Conservation (phyloP, 1,139 yeast genomes). For the Yamadazyma trypodendri region DNA sequence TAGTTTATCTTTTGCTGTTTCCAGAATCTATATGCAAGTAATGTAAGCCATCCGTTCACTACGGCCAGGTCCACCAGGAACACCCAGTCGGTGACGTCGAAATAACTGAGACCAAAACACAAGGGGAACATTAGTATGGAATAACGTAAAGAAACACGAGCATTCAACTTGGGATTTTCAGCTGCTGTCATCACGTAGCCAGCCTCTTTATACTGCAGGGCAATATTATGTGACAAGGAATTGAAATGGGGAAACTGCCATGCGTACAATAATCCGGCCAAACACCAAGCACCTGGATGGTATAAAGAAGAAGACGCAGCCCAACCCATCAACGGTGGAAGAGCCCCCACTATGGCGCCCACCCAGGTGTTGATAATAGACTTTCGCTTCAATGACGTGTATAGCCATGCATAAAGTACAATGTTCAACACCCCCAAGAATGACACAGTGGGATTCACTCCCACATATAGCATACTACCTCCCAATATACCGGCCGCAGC, state of each 20-base stretch:
- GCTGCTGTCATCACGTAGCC: constrained; percentile 97
- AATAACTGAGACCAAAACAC: constrained; percentile 80
- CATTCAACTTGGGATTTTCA: constrained; percentile 87
- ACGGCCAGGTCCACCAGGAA: constrained; percentile 79
- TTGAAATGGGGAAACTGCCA: constrained; percentile 99
- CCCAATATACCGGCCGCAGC: constrained; percentile 72
- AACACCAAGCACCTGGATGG: constrained; percentile 94
- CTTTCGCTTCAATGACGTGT: constrained; percentile 84
- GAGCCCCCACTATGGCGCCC: constrained; percentile 97
- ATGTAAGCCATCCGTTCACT: constrained; percentile 83
- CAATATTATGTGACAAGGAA: constrained; percentile 82
- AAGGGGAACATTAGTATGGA: constrained; percentile 89
- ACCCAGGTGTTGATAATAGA: constrained; percentile 95
- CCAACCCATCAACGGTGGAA: constrained; percentile 99
- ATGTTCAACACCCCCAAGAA: constrained; percentile 75
- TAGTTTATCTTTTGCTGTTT: constrained; percentile 64
- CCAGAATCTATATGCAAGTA: constrained; percentile 83
- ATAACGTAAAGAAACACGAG: constrained; percentile 88
- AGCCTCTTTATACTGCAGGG: constrained; percentile 84
- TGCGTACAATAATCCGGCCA: constrained; percentile 86
- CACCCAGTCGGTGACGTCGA: constrained; percentile 76
- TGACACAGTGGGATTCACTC: constrained; percentile 87
- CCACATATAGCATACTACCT: constrained; percentile 61
- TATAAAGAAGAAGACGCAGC: constrained; percentile 82
- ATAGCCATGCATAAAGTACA: constrained; percentile 80